Conservation (phyloP, 495 filamentous ascomycete species). For the Penicillium malachiteum region DNA sequence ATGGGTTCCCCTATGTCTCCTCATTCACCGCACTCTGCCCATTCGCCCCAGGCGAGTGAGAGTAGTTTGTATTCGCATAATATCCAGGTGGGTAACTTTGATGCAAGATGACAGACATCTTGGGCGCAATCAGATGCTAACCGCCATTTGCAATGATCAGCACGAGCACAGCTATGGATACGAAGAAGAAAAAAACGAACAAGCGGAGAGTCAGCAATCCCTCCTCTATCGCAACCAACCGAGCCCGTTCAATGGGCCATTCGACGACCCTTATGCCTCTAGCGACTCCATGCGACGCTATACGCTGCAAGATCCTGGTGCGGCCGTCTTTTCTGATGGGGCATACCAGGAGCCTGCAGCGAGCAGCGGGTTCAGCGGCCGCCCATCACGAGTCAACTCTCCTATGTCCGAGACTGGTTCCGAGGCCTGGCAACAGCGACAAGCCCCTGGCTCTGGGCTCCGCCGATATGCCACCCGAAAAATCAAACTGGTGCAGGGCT, state of each 20-base stretch:
- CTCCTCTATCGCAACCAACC: conserved; percentile 48
- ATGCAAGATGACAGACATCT: too few relatives aligned
- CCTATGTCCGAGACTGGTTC: conserved; percentile 41
- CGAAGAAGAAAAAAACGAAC: conserved; percentile 27
- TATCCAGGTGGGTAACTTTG: neutral
- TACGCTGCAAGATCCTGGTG: conserved; percentile 35
- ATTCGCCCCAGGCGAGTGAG: conserved; percentile 24
- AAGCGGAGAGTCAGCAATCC: conserved; percentile 25
- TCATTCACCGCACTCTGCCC: conserved; percentile 11
- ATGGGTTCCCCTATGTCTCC: conserved; percentile 21
- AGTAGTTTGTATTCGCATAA: conserved; percentile 19
- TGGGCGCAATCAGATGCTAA: too few relatives aligned
- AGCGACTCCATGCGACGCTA: conserved; percentile 38
- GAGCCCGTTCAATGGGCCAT: conserved; percentile 57
- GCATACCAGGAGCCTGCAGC: conserved; percentile 56
- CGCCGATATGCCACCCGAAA: conserved; percentile 91
- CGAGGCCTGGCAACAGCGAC: conserved; percentile 82
- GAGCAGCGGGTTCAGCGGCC: conserved; percentile 49
- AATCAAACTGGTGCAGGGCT: conserved; percentile 92
- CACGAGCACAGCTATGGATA: conserved; percentile 26
- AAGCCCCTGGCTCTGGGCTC: conserved; percentile 65
- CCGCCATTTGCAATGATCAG: too few relatives aligned
- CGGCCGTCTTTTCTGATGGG: conserved; percentile 41
- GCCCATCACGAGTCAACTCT: conserved; percentile 19
- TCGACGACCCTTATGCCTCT: conserved; percentile 75